phyloP scores from a whole-genome alignment of 495 filamentous ascomycete genomes.

The Thozetella sp. region DNA sequence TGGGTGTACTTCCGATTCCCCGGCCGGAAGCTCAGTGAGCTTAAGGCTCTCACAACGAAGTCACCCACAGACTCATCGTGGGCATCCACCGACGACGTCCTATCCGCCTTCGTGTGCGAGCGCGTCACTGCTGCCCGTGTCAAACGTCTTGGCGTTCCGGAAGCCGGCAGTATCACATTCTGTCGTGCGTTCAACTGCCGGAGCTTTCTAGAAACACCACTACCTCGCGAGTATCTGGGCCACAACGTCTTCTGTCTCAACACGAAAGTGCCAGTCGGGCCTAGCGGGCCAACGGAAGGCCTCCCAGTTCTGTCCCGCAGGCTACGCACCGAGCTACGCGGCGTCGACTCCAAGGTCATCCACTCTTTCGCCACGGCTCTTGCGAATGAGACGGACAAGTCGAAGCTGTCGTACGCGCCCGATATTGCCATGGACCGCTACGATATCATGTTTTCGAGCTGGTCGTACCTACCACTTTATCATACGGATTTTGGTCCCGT shows the following conservation, averaged over 20 bases:
- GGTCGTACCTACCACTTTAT: constrained; percentile 18
- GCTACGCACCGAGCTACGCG: constrained; percentile 19
- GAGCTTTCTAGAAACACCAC: constrained; percentile 24
- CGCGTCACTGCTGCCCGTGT: constrained; percentile 20
- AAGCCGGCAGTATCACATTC: constrained; percentile 21
- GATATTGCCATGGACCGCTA: constrained; percentile 15
- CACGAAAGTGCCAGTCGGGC: neutral
- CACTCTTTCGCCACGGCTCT: constrained; percentile 33
- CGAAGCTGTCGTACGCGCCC: constrained; percentile 25
- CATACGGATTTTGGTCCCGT: constrained; percentile 23
- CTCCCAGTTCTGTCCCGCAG: constrained; percentile 18
- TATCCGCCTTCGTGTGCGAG: constrained; percentile 25
- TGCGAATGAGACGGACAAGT: constrained; percentile 28
- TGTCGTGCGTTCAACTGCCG: constrained; percentile 35
- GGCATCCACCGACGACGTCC: constrained; percentile 17
- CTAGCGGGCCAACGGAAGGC: constrained; percentile 18
- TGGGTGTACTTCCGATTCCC: constrained; percentile 8
- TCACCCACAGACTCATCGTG: neutral
- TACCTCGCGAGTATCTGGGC: constrained; percentile 30
- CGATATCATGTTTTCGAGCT: constrained; percentile 27
- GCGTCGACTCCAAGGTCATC: constrained; percentile 17
- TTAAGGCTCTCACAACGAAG: neutral
- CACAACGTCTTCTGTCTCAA: constrained; percentile 27
- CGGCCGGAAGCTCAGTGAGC: neutral
- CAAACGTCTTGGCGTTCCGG: constrained; percentile 5